These are phyloP conservation scores for Skeletonema grethae DNA, from an alignment of 108 stramenopile genomes.

Conservation along the genomic window DNA sequence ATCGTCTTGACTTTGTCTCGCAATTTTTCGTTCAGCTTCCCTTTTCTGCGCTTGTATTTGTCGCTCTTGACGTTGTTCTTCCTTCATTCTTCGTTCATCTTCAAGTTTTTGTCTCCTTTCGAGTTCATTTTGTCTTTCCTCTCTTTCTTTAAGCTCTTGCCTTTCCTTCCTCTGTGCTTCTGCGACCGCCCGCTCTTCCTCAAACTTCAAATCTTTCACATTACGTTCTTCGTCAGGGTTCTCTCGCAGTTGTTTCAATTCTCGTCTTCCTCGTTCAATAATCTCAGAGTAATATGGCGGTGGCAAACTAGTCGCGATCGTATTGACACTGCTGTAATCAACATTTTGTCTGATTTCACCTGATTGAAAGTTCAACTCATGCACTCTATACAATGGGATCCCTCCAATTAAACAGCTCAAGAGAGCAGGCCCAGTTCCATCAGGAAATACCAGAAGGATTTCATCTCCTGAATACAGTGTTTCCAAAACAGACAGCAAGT, in stretches of 20 bases:
- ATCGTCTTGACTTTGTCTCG: conserved; percentile 6
- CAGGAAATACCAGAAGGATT: conserved; percentile 73
- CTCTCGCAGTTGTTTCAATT: conserved; percentile 31
- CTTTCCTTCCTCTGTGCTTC: conserved; percentile 20
- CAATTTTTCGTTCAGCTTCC: not conserved
- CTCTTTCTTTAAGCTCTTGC: conserved; percentile 9
- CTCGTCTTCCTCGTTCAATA: conserved; percentile 24
- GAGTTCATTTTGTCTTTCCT: conserved; percentile 22
- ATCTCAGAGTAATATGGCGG: conserved; percentile 27
- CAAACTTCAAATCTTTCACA: conserved; percentile 45
- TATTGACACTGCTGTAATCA: conserved; percentile 34
- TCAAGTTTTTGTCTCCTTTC: conserved; percentile 17
- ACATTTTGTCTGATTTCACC: conserved; percentile 73
- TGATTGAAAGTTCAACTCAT: conserved; percentile 65
- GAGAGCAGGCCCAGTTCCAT: conserved; percentile 79
- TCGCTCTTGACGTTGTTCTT: not conserved
- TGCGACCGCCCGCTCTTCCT: conserved; percentile 19
- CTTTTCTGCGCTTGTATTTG: not conserved
- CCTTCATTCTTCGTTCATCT: not conserved
- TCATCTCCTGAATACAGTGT: conserved; percentile 78
- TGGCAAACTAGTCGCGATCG: conserved; percentile 16
- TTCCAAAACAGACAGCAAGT: conserved; percentile 72
- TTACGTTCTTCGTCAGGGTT: conserved; percentile 31
- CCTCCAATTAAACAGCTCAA: conserved; percentile 80
- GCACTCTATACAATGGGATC: conserved; percentile 67